These are phyloP conservation scores for Acanthamoeba lenticulata DNA, from an alignment of 208 protist genomes.

Conservation along the genomic window DNA sequence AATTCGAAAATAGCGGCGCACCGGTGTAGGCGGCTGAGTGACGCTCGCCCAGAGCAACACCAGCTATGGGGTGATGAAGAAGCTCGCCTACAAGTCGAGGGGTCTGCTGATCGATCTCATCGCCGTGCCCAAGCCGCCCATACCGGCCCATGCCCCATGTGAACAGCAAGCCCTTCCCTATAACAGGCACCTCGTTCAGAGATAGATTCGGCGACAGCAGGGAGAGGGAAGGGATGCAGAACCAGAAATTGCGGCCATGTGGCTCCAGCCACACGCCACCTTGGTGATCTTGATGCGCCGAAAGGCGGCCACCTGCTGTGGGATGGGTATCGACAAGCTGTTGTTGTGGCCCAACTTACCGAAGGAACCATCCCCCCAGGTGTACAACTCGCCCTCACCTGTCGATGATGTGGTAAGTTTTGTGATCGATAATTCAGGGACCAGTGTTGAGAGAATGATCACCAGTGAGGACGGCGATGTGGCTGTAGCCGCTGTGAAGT, in stretches of 20 bases:
- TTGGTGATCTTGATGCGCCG: conserved; percentile 20
- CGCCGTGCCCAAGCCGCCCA: conserved; percentile 25
- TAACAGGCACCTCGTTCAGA: background rate
- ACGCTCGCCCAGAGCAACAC: conserved; percentile 42
- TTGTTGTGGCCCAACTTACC: conserved; percentile 31
- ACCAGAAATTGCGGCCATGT: conserved; percentile 34
- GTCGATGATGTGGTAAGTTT: background rate
- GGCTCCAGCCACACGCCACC: conserved; percentile 38
- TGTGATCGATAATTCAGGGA: too few species aligned
- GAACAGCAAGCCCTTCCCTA: conserved; percentile 57
- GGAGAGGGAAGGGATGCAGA: background rate
- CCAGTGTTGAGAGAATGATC: background rate
- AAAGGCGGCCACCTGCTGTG: background rate
- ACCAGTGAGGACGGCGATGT: background rate
- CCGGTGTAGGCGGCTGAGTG: conserved; percentile 51
- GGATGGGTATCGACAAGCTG: background rate
- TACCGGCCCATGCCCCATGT: conserved; percentile 62
- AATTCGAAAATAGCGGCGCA: background rate
- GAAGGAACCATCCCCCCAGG: conserved; percentile 51
- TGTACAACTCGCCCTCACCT: conserved; percentile 37
- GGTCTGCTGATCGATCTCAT: background rate
- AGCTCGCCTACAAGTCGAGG: background rate
- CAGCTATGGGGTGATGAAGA: background rate
- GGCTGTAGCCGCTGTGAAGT: background rate
- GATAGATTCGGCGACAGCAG: background rate